Conservation (phyloP, 2,329 filamentous ascomycete genomes). For the Calonectria pteridis region DNA sequence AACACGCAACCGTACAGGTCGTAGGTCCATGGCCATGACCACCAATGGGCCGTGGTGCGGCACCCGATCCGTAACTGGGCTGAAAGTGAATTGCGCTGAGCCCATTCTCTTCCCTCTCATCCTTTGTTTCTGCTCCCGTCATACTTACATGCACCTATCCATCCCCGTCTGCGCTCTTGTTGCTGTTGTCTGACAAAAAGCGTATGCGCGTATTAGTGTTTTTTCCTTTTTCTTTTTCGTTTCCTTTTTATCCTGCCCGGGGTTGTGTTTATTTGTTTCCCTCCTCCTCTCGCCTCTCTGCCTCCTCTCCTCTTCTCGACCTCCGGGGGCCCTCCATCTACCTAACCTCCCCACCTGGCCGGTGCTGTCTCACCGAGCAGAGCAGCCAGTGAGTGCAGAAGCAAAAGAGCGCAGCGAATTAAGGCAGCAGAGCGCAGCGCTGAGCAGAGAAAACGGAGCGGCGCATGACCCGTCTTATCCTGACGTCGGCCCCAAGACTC, state of each 20-base stretch:
- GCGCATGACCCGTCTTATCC: slow-evolving; percentile 19
- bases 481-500: slow-evolving; percentile 9
- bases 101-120: not conserved
- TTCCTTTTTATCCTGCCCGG: slow-evolving; percentile 7
- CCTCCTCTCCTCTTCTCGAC: not conserved
- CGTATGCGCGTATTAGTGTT: not conserved
- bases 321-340: slow-evolving; percentile 2
- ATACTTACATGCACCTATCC: not conserved
- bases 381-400: not conserved
- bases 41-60: not conserved
- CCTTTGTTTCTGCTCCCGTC: slow-evolving; percentile 2
- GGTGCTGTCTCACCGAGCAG: not conserved
- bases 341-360: not conserved
- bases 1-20: slow-evolving; percentile 20
- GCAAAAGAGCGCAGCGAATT: not conserved
- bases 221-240: not conserved
- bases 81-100: not conserved
- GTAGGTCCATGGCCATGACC: not conserved
- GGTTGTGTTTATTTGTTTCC: slow-evolving; percentile 12
- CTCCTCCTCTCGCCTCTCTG: slow-evolving; percentile 7
- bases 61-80: slow-evolving; percentile 9
- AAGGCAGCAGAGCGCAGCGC: not conserved
- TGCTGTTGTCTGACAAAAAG: not conserved
- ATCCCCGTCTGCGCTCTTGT: not conserved
- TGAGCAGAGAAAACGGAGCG: not conserved